Percentiles rank a stretch among this genome's conserved stretches.
Evolutionary conservation across 371 early-diverging fungal genomes (phyloP).

Genomic region (Mucor sp.): DNA sequence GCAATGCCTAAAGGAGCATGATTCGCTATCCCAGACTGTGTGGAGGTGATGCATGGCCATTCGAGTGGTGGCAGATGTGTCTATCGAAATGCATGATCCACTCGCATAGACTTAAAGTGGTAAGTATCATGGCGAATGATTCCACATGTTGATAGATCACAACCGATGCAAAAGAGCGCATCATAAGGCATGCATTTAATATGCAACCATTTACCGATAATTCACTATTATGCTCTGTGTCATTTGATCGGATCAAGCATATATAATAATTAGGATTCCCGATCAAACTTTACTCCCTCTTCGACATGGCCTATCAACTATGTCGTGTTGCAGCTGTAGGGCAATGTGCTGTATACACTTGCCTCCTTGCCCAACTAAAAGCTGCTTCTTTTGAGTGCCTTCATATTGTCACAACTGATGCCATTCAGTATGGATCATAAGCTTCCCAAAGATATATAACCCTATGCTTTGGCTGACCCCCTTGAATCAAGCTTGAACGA

Average conservation of each 20-base stretch:
- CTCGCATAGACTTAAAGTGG: too few relatives aligned
- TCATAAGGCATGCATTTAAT: background rate
- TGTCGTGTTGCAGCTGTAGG: background rate
- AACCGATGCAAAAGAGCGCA: background rate
- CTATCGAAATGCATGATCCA: too few relatives aligned
- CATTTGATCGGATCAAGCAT: background rate
- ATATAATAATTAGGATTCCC: background rate
- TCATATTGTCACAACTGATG: too few relatives aligned
- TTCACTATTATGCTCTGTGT: background rate
- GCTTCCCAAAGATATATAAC: too few relatives aligned
- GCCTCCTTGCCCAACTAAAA: too few relatives aligned
- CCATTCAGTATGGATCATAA: too few relatives aligned
- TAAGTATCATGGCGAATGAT: background rate
- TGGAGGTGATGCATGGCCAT: too few relatives aligned
- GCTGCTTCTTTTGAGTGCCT: too few relatives aligned
- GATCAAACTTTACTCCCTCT: background rate
- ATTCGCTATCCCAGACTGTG: too few relatives aligned
- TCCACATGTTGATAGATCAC: background rate
- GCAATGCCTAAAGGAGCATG: too few relatives aligned
- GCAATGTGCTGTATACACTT: too few relatives aligned
- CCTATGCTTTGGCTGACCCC: background rate
- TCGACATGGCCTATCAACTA: background rate
- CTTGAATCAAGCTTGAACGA: background rate
- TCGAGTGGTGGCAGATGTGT: too few relatives aligned
- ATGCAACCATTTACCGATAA: background rate